Conservation (phyloP, 441 rosid species). For the Daphne laureola region DNA sequence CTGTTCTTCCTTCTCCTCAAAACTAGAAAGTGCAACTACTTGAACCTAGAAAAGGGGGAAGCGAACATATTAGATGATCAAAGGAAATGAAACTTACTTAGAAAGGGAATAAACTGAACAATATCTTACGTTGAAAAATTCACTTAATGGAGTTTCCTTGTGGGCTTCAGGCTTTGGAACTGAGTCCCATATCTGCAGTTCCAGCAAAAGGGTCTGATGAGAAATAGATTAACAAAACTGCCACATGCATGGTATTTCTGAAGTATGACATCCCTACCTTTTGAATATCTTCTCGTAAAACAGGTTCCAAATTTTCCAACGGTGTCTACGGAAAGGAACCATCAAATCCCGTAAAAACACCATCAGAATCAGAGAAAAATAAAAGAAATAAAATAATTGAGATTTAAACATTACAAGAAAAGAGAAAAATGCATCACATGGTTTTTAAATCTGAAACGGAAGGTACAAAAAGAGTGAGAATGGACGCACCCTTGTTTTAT, state of each 20-base stretch:
- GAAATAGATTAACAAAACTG: constrained; percentile 5
- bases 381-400: not conserved
- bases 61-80: constrained; percentile 12
- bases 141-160: constrained; percentile 88
- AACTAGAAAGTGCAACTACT: constrained; percentile 97
- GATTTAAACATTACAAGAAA: too few relatives aligned
- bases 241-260: constrained; percentile 6
- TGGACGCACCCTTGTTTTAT: constrained; percentile 81
- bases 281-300: constrained; percentile 94
- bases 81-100: not conserved
- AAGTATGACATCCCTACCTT: constrained; percentile 44
- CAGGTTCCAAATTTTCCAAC: constrained; percentile 88
- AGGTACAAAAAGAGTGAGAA: constrained; percentile 9
- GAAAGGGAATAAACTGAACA: not conserved
- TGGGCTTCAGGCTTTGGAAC: constrained; percentile 96
- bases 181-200: constrained; percentile 89
- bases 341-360: constrained; percentile 2
- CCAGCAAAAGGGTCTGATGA: constrained; percentile 14
- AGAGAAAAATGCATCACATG: too few relatives aligned
- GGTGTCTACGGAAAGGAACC: constrained; percentile 69
- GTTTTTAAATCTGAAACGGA: constrained; percentile 8
- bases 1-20: constrained; percentile 95
- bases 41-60: constrained; percentile 57
- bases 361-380: constrained; percentile 1
- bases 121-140: constrained; percentile 82